A percentile compares a stretch with the other conserved stretches of the same genome.
Evolutionary conservation across 352 stramenopile genomes (phyloP).

Genomic region (Globisporangium heterothallicum): DNA sequence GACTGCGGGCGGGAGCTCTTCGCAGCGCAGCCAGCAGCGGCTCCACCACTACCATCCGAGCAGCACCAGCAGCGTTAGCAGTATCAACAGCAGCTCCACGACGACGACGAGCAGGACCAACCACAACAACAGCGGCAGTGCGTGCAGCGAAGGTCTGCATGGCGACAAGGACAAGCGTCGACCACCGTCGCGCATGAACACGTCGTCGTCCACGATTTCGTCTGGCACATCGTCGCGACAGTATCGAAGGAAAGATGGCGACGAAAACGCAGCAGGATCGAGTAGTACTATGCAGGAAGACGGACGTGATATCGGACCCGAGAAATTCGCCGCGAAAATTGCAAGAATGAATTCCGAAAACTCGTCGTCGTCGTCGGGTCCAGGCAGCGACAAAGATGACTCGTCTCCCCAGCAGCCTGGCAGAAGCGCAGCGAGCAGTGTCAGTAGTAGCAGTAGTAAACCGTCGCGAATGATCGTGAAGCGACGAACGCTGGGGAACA

Average conservation of each 20-base stretch:
- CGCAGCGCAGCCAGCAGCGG: constrained; percentile 3
- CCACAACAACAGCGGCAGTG: background rate
- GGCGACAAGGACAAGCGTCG: constrained; percentile 9
- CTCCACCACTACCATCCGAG: constrained; percentile 1
- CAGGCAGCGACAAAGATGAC: constrained; percentile 43
- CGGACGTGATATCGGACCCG: constrained; percentile 25
- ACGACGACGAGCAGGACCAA: constrained; percentile 7
- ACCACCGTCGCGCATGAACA: constrained; percentile 6
- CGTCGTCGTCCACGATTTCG: constrained; percentile 3
- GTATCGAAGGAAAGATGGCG: background rate
- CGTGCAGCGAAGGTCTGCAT: background rate
- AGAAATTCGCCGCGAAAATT: constrained; percentile 42
- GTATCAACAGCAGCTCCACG: constrained; percentile 14
- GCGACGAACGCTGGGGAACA: constrained; percentile 22
- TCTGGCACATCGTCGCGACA: constrained; percentile 5
- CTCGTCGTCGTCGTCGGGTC: constrained; percentile 40
- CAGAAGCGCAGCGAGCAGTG: constrained; percentile 12
- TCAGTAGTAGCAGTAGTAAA: constrained; percentile 23
- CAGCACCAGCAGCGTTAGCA: constrained; percentile 14
- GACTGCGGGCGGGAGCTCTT: background rate
- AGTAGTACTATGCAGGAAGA: constrained; percentile 9
- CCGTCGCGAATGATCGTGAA: constrained; percentile 55
- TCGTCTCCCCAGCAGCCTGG: constrained; percentile 10
- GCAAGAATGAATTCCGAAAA: constrained; percentile 20
- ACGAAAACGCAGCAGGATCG: background rate